A percentile compares a stretch with the other conserved stretches of the same genome.
Conservation (phyloP, 2,329 filamentous ascomycete species). For the Dactylonectria estremocensis region DNA sequence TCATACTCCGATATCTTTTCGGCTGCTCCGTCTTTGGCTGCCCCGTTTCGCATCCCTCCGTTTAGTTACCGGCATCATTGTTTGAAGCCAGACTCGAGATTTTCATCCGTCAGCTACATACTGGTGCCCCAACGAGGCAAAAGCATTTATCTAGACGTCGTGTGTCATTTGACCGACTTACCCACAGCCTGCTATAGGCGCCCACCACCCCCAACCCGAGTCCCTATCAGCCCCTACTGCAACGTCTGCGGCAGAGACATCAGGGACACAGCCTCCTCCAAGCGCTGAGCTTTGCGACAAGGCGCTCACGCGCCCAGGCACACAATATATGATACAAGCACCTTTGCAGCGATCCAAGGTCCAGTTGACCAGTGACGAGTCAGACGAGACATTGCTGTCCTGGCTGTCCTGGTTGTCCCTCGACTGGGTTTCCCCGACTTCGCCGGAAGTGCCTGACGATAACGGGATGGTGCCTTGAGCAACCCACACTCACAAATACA, state of each 20-base stretch:
- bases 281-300: conserved; percentile 40
- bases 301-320: conserved; percentile 37
- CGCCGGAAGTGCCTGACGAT: conserved; percentile 20
- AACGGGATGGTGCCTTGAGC: conserved; percentile 18
- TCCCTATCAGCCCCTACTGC: conserved; percentile 31
- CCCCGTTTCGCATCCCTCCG: background rate
- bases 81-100: conserved; percentile 7
- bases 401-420: background rate
- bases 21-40: background rate
- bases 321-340: conserved; percentile 36
- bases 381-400: conserved; percentile 15
- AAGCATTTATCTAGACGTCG: conserved; percentile 7
- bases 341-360: conserved; percentile 30
- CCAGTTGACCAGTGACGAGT: conserved; percentile 15
- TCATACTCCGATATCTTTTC: conserved; percentile 1
- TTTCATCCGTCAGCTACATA: background rate
- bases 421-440: conserved; percentile 9
- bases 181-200: conserved; percentile 21
- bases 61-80: background rate
- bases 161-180: conserved; percentile 26
- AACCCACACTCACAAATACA: conserved; percentile 11
- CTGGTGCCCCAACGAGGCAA: conserved; percentile 11
- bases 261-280: conserved; percentile 27
- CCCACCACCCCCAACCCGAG: conserved; percentile 11
- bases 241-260: conserved; percentile 23